Percentiles rank a stretch among this genome's conserved stretches.
These are phyloP conservation scores for Alternaria sp. DNA, from an alignment of 2,329 filamentous ascomycete species.

Conservation along the genomic window DNA sequence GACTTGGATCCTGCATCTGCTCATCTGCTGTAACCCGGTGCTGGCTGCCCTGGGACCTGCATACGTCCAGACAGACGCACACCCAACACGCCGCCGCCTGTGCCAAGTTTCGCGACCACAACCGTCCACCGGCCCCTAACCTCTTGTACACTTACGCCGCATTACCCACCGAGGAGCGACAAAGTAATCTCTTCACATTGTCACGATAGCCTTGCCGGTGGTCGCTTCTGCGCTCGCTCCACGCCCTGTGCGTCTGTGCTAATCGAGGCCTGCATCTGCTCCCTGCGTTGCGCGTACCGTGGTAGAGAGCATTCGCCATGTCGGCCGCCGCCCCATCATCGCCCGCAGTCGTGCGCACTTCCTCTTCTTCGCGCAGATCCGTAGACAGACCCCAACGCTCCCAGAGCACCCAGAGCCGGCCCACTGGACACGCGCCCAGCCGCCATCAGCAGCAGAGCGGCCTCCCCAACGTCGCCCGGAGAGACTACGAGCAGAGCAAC, in stretches of 20 bases:
- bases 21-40: conserved; percentile 17
- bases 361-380: conserved; percentile 42
- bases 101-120: conserved; percentile 24
- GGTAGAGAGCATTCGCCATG: conserved; percentile 40
- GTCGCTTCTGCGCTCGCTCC: conserved; percentile 22
- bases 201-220: conserved; percentile 22
- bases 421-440: conserved; percentile 34
- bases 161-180: conserved; percentile 12
- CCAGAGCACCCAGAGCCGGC: conserved; percentile 47
- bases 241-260: conserved; percentile 28
- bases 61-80: conserved; percentile 11
- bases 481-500: conserved; percentile 78
- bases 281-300: conserved; percentile 34
- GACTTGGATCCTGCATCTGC: conserved; percentile 14
- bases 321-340: conserved; percentile 52
- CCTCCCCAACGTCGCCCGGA: conserved; percentile 65
- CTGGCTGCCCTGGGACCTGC: conserved; percentile 21
- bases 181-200: conserved; percentile 20
- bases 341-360: conserved; percentile 53
- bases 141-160: conserved; percentile 12
- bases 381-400: conserved; percentile 49
- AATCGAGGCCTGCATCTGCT: conserved; percentile 26
- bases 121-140: conserved; percentile 26
- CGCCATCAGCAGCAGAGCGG: conserved; percentile 56
- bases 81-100: conserved; percentile 11